Conservation (phyloP, 495 filamentous ascomycete species). For the Penicillium egyptiacum region DNA sequence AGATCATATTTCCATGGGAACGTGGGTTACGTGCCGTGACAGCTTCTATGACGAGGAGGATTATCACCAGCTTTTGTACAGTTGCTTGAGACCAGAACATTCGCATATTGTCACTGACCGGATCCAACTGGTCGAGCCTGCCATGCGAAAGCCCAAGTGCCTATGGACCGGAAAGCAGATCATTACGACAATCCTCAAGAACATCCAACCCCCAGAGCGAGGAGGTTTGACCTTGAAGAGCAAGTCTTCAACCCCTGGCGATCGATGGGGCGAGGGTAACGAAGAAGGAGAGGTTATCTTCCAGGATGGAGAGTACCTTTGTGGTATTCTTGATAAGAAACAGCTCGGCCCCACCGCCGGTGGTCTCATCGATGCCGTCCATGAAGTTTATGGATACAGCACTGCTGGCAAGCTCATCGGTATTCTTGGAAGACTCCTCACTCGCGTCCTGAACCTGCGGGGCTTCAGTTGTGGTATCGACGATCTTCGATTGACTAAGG, state of each 20-base stretch:
- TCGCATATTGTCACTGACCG: slow-evolving; percentile 70
- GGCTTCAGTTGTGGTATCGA: slow-evolving; percentile 98
- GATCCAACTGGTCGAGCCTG: slow-evolving; percentile 76
- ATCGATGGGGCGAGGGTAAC: slow-evolving; percentile 71
- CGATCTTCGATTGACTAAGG: slow-evolving; percentile 80
- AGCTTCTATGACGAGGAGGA: slow-evolving; percentile 87
- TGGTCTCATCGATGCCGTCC: slow-evolving; percentile 86
- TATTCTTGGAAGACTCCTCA: slow-evolving; percentile 85
- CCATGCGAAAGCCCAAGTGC: slow-evolving; percentile 74
- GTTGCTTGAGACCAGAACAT: slow-evolving; percentile 83
- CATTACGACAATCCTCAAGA: slow-evolving; percentile 88
- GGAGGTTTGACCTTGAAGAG: slow-evolving; percentile 77
- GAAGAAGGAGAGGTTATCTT: slow-evolving; percentile 80
- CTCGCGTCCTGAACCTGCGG: slow-evolving; percentile 85
- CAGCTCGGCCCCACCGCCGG: slow-evolving; percentile 86
- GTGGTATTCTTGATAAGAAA: slow-evolving; percentile 92
- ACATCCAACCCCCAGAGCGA: slow-evolving; percentile 74
- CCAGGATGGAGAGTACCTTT: slow-evolving; percentile 80
- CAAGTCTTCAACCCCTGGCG: slow-evolving; percentile 71
- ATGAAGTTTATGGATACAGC: slow-evolving; percentile 89
- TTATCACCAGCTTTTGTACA: slow-evolving; percentile 90
- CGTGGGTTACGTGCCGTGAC: slow-evolving; percentile 86
- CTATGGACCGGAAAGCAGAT: slow-evolving; percentile 99
- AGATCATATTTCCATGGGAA: slow-evolving; percentile 95
- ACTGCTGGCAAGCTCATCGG: slow-evolving; percentile 82